Evolutionary conservation across 192 early-diverging fungal species (phyloP), one percentile per base, ranked within the genome.

Genomic region (Coemansia guatemalensis): DNA sequence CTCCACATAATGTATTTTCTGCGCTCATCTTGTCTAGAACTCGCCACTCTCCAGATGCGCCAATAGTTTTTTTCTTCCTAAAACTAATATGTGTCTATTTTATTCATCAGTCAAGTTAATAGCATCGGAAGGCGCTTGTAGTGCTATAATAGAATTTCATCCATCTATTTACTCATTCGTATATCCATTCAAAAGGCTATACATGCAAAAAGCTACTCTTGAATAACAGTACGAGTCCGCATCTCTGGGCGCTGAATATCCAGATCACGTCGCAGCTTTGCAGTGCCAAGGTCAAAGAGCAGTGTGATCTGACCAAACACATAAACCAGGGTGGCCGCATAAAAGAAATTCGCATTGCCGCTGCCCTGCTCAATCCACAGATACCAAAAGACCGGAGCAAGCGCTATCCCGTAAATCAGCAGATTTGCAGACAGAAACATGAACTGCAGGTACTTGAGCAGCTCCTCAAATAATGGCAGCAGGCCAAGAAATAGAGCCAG

Each of bases 261-360:
- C 78, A 93, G 92, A 29, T 93, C 89, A 5, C 95, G 81, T 47
- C 89, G 74, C 3, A 91, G 71, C 66, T 84, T 80, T 11, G 95
- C 90, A 59, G 77, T 87, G n/a, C 87, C 88, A n/a, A 89, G 60
- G 74, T 99, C 97, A 20, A 93, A 88, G 26, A 96, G 62, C 53
- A 96, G 71, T 18, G 93, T 73, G 39, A 96, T 88, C 75, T 96
- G 93, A 0, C 91, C 91, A 55, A 95, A 76, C 18, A 85, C 90
- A 48, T 92, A 95, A 4, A 99, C 92, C 41, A 99, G 85, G 1
- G 94, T 98, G 12, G 96, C 95, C 4, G 96, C 94, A 67, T 96
- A 99, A 68, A 93, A 97, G 68, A 98, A 99, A 71, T 99, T 99
- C 58, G 96, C 92, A 78, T 99, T 99, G 24, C 95, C 97, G 55